A percentile compares a stretch with the other conserved stretches of the same genome.
These are phyloP conservation scores for Evansstolkia leycettana DNA, from an alignment of 495 filamentous ascomycete species.

Conservation along the genomic window DNA sequence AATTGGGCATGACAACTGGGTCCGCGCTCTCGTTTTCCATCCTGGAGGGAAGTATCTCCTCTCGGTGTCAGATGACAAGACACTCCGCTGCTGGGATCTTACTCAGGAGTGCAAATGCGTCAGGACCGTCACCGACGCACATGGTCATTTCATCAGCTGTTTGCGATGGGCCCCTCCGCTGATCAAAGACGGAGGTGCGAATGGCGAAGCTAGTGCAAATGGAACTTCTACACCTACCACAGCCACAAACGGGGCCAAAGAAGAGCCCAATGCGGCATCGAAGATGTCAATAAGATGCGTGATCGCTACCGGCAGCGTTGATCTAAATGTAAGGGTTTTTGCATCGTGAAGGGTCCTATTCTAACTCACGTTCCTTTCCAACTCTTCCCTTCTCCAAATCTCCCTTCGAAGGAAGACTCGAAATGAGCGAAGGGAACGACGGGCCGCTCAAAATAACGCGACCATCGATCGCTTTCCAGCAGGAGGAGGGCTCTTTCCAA, in stretches of 20 bases:
- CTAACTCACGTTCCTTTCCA: no score
- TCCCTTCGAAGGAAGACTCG: no score
- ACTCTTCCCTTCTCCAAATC: no score
- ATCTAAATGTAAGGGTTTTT: conserved; percentile 49
- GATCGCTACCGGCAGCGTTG: conserved; percentile 52
- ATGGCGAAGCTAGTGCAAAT: conserved; percentile 3
- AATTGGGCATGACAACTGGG: conserved; percentile 92
- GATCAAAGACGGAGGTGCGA: conserved; percentile 42
- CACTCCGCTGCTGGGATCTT: conserved; percentile 89
- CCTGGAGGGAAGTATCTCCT: conserved; percentile 90
- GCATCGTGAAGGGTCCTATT: conserved; percentile 20
- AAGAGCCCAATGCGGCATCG: conserved; percentile 13
- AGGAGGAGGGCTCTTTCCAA: no score
- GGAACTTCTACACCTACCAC: conserved; percentile 1
- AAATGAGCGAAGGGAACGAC: no score
- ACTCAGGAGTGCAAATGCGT: conserved; percentile 84
- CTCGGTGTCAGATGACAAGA: conserved; percentile 80
- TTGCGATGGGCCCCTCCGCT: conserved; percentile 84
- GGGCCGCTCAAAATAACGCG: conserved; percentile 12
- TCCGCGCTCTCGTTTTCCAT: conserved; percentile 78
- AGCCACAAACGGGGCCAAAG: conserved; percentile 6
- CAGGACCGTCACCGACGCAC: conserved; percentile 65
- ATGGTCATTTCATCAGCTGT: conserved; percentile 79
- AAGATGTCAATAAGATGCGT: conserved; percentile 46
- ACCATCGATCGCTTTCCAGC: no score